Percentiles rank a stretch among this genome's conserved stretches.
Evolutionary conservation across 306 rosid species (phyloP).

Genomic region (Echinosophora koreensis): DNA sequence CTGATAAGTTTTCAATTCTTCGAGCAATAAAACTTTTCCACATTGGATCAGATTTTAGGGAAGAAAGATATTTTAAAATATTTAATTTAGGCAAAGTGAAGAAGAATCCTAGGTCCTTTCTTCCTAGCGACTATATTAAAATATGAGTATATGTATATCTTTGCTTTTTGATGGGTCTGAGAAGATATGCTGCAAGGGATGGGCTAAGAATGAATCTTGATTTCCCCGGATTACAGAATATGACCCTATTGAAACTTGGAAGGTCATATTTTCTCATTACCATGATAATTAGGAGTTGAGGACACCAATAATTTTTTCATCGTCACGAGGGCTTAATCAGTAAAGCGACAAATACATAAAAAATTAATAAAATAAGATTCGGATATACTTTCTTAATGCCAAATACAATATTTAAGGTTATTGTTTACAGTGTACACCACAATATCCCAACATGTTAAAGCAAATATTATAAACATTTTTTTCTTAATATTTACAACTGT

Average conservation of each 20-base stretch:
- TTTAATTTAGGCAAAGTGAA: neutral
- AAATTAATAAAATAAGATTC: neutral
- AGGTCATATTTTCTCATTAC: conserved; percentile 39
- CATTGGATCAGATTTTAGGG: neutral
- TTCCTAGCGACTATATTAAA: neutral
- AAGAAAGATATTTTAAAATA: neutral
- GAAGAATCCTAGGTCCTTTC: conserved; percentile 25
- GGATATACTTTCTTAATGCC: conserved; percentile 8
- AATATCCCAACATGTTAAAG: too few relatives aligned
- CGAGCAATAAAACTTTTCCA: conserved; percentile 4
- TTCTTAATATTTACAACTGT: neutral
- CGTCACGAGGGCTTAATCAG: neutral
- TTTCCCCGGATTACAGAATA: conserved; percentile 13
- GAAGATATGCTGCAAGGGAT: conserved; percentile 45
- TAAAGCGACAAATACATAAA: neutral
- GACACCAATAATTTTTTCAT: conserved; percentile 18
- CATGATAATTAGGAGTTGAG: conserved; percentile 37
- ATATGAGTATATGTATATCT: conserved; percentile 6
- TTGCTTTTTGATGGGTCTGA: conserved; percentile 38
- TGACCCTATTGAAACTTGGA: conserved; percentile 46
- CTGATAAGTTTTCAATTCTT: neutral
- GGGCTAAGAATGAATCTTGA: conserved; percentile 40
- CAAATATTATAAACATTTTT: too few relatives aligned
- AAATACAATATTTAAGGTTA: neutral
- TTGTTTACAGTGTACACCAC: too few relatives aligned